Percentiles rank a stretch among this genome's conserved stretches.
These are phyloP conservation scores for Calonectria hongkongensis DNA, from an alignment of 2,329 filamentous ascomycete genomes.

Conservation along the genomic window DNA sequence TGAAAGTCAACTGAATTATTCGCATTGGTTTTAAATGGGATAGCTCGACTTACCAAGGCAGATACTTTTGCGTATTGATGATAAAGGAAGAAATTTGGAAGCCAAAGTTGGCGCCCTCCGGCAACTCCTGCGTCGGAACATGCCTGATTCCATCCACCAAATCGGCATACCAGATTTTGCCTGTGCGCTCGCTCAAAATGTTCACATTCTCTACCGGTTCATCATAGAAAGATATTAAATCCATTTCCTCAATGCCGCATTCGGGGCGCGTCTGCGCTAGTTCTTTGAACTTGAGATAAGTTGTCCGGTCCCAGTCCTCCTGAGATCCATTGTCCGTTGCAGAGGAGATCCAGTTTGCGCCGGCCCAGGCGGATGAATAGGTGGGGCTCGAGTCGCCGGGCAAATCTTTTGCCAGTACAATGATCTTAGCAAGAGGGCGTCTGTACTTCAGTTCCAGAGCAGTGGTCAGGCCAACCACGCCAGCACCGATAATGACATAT, in stretches of 20 bases:
- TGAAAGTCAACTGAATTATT: no score
- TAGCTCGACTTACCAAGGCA: slow-evolving; percentile 75
- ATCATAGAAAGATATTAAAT: slow-evolving; percentile 51
- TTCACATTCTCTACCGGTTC: slow-evolving; percentile 65
- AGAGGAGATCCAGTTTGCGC: slow-evolving; percentile 80
- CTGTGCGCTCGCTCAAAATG: slow-evolving; percentile 61
- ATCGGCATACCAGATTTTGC: slow-evolving; percentile 64
- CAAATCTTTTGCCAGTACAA: slow-evolving; percentile 86
- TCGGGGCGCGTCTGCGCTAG: slow-evolving; percentile 65
- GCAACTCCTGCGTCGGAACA: slow-evolving; percentile 56
- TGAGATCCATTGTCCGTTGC: slow-evolving; percentile 62
- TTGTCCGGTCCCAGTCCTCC: slow-evolving; percentile 46
- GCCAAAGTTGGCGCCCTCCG: slow-evolving; percentile 59
- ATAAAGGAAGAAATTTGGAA: slow-evolving; percentile 60
- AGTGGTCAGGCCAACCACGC: slow-evolving; percentile 78
- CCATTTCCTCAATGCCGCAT: slow-evolving; percentile 71
- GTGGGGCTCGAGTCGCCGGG: slow-evolving; percentile 89
- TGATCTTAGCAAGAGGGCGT: slow-evolving; percentile 67
- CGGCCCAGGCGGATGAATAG: slow-evolving; percentile 88
- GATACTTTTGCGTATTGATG: slow-evolving; percentile 84
- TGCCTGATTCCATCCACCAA: slow-evolving; percentile 60
- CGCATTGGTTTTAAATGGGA: no score
- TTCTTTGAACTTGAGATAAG: slow-evolving; percentile 43
- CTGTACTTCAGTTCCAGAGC: slow-evolving; percentile 74
- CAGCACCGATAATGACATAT: slow-evolving; percentile 66